These are phyloP conservation scores for Rhynchospora pubera DNA, from an alignment of 176 grass and related monocot genomes.

Conservation along the genomic window DNA sequence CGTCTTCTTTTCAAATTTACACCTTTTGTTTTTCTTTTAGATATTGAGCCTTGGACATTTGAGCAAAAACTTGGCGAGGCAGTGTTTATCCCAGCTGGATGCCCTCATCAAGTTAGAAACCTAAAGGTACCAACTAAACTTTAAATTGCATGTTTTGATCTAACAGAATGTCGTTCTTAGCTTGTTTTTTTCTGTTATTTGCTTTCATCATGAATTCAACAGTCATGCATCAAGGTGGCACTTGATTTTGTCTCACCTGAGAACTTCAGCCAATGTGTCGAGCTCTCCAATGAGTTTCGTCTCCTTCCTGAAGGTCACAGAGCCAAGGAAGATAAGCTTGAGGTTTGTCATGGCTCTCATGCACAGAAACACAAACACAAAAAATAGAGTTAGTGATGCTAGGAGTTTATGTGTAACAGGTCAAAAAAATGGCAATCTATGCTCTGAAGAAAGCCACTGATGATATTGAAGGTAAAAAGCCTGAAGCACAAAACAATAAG, in stretches of 20 bases:
- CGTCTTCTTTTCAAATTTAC: background rate
- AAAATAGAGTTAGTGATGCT: background rate
- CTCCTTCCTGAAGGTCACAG: slow-evolving; percentile 57
- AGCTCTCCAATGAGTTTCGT: slow-evolving; percentile 64
- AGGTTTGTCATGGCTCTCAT: slow-evolving; percentile 30
- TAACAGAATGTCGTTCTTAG: background rate
- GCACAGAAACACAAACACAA: background rate
- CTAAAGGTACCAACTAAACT: slow-evolving; percentile 51
- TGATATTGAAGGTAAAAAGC: slow-evolving; percentile 14
- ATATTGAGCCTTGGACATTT: slow-evolving; percentile 93
- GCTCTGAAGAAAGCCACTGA: slow-evolving; percentile 13
- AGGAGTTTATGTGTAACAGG: background rate
- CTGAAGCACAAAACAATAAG: background rate
- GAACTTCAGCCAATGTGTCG: slow-evolving; percentile 60
- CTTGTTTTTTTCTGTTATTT: background rate
- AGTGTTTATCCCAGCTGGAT: slow-evolving; percentile 92
- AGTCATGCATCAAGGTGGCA: slow-evolving; percentile 96
- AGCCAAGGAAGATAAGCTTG: slow-evolving; percentile 84
- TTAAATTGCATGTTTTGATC: background rate
- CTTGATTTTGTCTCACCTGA: slow-evolving; percentile 92
- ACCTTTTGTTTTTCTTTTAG: slow-evolving; percentile 20
- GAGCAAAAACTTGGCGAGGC: slow-evolving; percentile 94
- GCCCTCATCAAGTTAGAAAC: slow-evolving; percentile 93
- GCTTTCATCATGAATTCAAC: background rate
- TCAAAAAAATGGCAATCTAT: slow-evolving; percentile 25